Conservation (phyloP, 768 basidiomycete genomes). For the Auriscalpium vulgare region DNA sequence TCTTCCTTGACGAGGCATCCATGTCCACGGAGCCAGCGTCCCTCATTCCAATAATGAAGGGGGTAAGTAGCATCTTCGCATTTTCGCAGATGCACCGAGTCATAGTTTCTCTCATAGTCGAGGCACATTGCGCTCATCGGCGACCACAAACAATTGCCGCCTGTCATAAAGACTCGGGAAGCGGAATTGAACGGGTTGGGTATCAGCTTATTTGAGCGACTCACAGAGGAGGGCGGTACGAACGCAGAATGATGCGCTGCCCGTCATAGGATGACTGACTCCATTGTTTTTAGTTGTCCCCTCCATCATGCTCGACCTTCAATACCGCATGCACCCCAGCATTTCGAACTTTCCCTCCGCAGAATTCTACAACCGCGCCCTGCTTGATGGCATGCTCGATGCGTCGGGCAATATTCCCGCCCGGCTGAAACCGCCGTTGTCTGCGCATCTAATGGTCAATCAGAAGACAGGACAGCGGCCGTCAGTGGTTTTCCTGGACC, state of each 20-base stretch:
- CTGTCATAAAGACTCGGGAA: conserved; percentile 72
- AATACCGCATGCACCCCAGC: conserved; percentile 92
- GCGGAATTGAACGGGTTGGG: conserved; percentile 69
- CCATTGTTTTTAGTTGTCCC: conserved; percentile 51
- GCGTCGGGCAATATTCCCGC: conserved; percentile 35
- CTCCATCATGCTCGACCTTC: conserved; percentile 86
- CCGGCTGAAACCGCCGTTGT: conserved; percentile 53
- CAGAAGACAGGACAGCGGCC: conserved; percentile 32
- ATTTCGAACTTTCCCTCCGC: conserved; percentile 82
- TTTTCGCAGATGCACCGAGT: neutral
- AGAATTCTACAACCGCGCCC: conserved; percentile 68
- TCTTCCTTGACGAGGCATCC: conserved; percentile 91
- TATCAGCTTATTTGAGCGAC: conserved; percentile 79
- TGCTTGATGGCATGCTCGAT: conserved; percentile 74
- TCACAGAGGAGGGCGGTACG: conserved; percentile 78
- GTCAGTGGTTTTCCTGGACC: conserved; percentile 78
- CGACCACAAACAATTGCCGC: conserved; percentile 95
- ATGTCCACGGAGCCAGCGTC: conserved; percentile 95
- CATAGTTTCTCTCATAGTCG: conserved; percentile 36
- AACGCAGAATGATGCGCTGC: conserved; percentile 8
- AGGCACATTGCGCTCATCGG: conserved; percentile 84
- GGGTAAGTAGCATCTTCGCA: conserved; percentile 45
- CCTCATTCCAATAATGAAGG: conserved; percentile 89
- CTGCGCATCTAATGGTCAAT: conserved; percentile 38
- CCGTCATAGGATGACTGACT: neutral